Evolutionary conservation across 1,284 basidiomycete genomes (phyloP).

Genomic region (Macrocystidia cucumis): DNA sequence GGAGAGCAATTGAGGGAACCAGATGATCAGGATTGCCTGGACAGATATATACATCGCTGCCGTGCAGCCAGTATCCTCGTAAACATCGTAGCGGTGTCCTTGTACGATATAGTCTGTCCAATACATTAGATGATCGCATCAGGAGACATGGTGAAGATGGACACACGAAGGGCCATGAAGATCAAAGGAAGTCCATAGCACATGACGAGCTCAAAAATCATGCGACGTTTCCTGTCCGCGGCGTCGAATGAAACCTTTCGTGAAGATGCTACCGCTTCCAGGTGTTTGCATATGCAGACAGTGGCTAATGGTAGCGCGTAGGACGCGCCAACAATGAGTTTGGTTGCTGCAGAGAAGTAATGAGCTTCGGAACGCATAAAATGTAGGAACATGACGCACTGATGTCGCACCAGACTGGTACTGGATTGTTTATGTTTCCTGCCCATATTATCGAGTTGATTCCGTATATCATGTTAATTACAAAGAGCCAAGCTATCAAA

Average conservation of each 20-base stretch:
- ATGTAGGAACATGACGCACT: constrained; percentile 8
- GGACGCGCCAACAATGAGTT: constrained; percentile 22
- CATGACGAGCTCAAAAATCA: constrained; percentile 30
- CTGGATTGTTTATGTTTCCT: constrained; percentile 25
- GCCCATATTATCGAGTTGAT: constrained; percentile 49
- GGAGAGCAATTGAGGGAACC: constrained; percentile 20
- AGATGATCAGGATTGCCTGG: constrained; percentile 18
- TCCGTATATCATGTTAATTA: constrained; percentile 34
- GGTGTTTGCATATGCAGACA: constrained; percentile 37
- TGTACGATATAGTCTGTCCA: constrained; percentile 30
- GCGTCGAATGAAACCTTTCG: constrained; percentile 14
- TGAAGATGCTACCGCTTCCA: constrained; percentile 30
- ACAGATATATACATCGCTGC: constrained; percentile 20
- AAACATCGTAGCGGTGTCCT: constrained; percentile 31
- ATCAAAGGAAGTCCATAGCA: constrained; percentile 33
- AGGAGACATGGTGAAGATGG: not conserved
- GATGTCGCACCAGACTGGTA: constrained; percentile 52
- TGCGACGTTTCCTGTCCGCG: constrained; percentile 22
- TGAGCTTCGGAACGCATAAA: not conserved
- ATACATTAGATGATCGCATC: not conserved
- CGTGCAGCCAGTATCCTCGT: constrained; percentile 26
- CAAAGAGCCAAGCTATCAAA: constrained; percentile 43
- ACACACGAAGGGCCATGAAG: constrained; percentile 36
- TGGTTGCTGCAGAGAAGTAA: constrained; percentile 17
- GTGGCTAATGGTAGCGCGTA: constrained; percentile 13